A percentile compares a stretch with the other conserved stretches of the same genome.
Conservation (phyloP, 768 basidiomycete genomes). For the Russula foetens region DNA sequence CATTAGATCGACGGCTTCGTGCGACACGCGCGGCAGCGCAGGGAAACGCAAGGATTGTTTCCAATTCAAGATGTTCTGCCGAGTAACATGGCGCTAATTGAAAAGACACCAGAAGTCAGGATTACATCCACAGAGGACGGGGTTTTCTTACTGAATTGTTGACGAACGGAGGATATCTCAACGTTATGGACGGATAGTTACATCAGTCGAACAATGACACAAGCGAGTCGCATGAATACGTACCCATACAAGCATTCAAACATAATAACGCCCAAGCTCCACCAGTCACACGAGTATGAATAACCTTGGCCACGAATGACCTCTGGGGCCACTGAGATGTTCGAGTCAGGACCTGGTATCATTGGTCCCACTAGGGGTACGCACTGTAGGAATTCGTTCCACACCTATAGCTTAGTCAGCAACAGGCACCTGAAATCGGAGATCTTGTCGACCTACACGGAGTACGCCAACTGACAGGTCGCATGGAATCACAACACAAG, state of each 20-base stretch:
- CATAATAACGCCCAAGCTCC: conserved; percentile 96
- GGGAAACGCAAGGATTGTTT: conserved; percentile 84
- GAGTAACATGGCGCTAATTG: conserved; percentile 77
- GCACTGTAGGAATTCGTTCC: conserved; percentile 83
- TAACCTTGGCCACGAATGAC: conserved; percentile 90
- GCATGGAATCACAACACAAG: not conserved
- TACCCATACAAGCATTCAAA: conserved; percentile 92
- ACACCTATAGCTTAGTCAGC: conserved; percentile 44
- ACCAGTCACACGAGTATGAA: conserved; percentile 95
- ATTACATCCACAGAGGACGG: not conserved
- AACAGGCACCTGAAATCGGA: not conserved
- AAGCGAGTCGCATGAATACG: conserved; percentile 24
- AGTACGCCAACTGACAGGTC: conserved; percentile 64
- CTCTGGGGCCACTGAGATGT: conserved; percentile 71
- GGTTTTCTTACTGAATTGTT: conserved; percentile 64
- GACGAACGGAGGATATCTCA: conserved; percentile 90
- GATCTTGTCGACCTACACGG: conserved; percentile 57
- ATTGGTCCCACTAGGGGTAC: conserved; percentile 24
- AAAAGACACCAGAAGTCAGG: conserved; percentile 18
- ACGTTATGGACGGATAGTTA: conserved; percentile 5
- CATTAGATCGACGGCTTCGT: conserved; percentile 84
- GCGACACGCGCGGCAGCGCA: conserved; percentile 70
- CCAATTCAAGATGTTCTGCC: conserved; percentile 98
- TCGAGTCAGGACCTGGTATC: not conserved
- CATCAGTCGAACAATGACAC: conserved; percentile 14